Evolutionary conservation across 2,329 filamentous ascomycete genomes (phyloP).

Genomic region (Aspergillus sp.): DNA sequence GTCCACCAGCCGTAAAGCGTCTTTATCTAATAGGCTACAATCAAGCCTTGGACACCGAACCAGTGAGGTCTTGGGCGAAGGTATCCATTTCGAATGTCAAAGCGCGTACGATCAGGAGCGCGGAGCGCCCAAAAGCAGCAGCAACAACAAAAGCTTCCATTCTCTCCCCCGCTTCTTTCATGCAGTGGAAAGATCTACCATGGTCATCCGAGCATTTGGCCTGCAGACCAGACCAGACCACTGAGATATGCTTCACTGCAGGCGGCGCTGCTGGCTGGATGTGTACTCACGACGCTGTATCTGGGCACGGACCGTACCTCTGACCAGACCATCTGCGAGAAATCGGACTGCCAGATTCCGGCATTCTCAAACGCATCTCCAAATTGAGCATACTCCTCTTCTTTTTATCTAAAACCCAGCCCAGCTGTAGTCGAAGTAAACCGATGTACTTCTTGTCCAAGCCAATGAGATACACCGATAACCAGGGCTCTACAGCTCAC

Average conservation of each 20-base stretch:
- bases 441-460: not conserved
- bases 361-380: not conserved
- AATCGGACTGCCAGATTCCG: not conserved
- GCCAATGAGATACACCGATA: not conserved
- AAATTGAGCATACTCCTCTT: too few species aligned
- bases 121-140: conserved; percentile 1
- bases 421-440: not conserved
- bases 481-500: not conserved
- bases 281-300: not conserved
- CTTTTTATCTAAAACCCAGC: not conserved
- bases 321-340: not conserved
- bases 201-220: not conserved
- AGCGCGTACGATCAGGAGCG: not conserved
- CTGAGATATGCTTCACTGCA: not conserved
- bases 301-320: not conserved
- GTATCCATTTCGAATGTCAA: not conserved
- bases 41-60: not conserved
- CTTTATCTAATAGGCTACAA: not conserved
- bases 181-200: not conserved
- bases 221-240: not conserved
- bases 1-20: not conserved
- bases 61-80: not conserved
- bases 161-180: not conserved
- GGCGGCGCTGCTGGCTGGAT: not conserved
- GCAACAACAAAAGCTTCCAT: not conserved